Percentiles rank a stretch among this genome's conserved stretches.
Evolutionary conservation across 176 grass and related monocot species (phyloP).

Genomic region (Alopecurus myosuroides): DNA sequence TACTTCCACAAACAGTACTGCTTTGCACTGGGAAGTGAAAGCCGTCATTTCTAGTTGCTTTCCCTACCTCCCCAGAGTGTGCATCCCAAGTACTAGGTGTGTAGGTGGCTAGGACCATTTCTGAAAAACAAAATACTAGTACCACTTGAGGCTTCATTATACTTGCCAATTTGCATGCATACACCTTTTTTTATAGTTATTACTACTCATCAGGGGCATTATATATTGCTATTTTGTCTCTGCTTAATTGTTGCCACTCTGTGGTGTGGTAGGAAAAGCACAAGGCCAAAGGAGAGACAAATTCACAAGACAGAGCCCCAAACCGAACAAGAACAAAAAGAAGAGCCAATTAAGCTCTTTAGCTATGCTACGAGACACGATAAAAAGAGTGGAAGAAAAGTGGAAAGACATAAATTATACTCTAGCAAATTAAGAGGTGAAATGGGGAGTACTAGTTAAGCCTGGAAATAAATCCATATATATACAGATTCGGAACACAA

Average conservation of each 20-base stretch:
- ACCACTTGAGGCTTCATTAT: neutral
- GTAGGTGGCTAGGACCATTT: too few species aligned
- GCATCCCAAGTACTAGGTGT: neutral
- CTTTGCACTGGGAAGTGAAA: neutral
- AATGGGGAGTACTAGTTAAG: neutral
- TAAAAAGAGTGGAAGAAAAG: neutral
- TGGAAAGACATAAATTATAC: neutral
- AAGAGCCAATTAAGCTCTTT: too few species aligned
- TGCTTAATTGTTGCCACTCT: neutral
- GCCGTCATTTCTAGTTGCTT: conserved; percentile 22
- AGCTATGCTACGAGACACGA: neutral
- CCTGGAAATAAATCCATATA: neutral
- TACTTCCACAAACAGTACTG: neutral
- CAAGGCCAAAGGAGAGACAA: neutral
- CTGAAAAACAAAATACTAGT: too few species aligned
- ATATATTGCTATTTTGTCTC: neutral
- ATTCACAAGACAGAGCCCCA: conserved; percentile 2
- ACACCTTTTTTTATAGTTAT: neutral
- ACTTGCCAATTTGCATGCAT: conserved; percentile 8
- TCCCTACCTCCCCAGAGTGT: neutral
- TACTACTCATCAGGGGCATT: neutral
- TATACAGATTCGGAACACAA: neutral
- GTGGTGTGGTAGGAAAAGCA: neutral
- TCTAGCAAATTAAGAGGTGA: neutral
- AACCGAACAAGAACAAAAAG: conserved; percentile 6